Percentiles rank a stretch among this genome's conserved stretches.
Evolutionary conservation across 1,284 basidiomycete species (phyloP).

Genomic region (Tylopilus orsonianus): DNA sequence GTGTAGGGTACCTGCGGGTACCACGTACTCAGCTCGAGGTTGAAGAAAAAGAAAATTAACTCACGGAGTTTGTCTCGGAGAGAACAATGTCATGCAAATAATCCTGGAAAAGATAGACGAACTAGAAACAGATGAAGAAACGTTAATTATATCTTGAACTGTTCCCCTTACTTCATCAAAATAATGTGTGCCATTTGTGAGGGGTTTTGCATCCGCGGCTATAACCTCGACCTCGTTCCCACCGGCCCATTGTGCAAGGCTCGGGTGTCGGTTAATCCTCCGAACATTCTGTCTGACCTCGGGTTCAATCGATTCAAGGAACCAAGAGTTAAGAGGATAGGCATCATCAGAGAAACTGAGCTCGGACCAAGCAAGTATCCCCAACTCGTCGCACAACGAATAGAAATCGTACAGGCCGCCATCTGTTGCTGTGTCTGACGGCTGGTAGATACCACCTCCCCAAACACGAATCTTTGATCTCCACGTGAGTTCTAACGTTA

Average conservation of each 20-base stretch:
- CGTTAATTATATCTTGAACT: neutral
- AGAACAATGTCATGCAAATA: slow-evolving; percentile 50
- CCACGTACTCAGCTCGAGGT: neutral
- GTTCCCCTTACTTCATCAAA: slow-evolving; percentile 44
- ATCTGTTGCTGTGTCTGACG: slow-evolving; percentile 38
- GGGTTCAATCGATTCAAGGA: slow-evolving; percentile 51
- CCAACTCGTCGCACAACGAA: slow-evolving; percentile 59
- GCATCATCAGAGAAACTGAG: slow-evolving; percentile 61
- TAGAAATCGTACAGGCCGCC: slow-evolving; percentile 60
- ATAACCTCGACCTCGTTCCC: slow-evolving; percentile 64
- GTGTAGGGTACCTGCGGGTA: slow-evolving; percentile 57
- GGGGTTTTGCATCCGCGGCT: slow-evolving; percentile 39
- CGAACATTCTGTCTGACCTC: slow-evolving; percentile 62
- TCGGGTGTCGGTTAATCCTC: slow-evolving; percentile 57
- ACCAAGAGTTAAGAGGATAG: slow-evolving; percentile 55
- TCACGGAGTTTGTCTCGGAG: slow-evolving; percentile 52
- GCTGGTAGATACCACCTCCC: slow-evolving; percentile 58
- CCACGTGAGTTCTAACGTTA: neutral
- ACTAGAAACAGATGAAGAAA: slow-evolving; percentile 33
- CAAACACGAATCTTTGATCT: slow-evolving; percentile 51
- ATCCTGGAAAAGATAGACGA: slow-evolving; percentile 51
- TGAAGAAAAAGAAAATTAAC: slow-evolving; percentile 4
- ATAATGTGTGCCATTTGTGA: slow-evolving; percentile 45
- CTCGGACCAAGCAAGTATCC: slow-evolving; percentile 63
- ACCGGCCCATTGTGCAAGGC: slow-evolving; percentile 60